phyloP scores from a whole-genome alignment of 2,329 filamentous ascomycete genomes.

The Scedosporium aurantiacum region DNA sequence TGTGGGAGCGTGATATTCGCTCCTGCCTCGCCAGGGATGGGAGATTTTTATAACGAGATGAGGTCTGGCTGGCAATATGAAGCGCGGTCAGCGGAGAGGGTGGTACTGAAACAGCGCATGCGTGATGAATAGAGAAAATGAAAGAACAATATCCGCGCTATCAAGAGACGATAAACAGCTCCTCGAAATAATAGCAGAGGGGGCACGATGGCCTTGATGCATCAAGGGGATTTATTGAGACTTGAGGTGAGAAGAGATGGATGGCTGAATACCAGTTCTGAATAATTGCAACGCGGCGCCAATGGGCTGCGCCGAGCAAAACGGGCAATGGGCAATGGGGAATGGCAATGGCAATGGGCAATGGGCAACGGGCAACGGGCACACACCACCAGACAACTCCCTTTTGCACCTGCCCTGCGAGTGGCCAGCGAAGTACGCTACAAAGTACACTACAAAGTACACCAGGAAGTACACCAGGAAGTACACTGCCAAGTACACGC shows the following conservation, averaged over 20 bases:
- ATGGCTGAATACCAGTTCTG: constrained; percentile 7
- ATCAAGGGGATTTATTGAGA: not conserved
- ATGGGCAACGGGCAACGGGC: not conserved
- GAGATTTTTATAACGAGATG: constrained; percentile 6
- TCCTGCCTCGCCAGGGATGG: not conserved
- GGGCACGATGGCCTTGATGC: not conserved
- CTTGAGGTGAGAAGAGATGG: constrained; percentile 3
- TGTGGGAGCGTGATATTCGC: not conserved
- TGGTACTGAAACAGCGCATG: not conserved
- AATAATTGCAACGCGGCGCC: not conserved
- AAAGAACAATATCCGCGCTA: not conserved
- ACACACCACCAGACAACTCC: no score
- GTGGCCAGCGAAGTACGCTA: not conserved
- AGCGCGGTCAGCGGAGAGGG: not conserved
- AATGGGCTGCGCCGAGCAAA: not conserved
- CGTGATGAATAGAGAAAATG: not conserved
- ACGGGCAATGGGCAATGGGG: not conserved
- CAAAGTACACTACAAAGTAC: no score
- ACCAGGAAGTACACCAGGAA: no score
- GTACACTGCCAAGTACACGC: no score
- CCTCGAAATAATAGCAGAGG: not conserved
- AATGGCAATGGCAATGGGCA: not conserved
- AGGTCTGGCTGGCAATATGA: not conserved
- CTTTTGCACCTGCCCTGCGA: not conserved
- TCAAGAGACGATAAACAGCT: not conserved